Conservation (phyloP, 768 basidiomycete genomes). For the Pleurotus djamor region DNA sequence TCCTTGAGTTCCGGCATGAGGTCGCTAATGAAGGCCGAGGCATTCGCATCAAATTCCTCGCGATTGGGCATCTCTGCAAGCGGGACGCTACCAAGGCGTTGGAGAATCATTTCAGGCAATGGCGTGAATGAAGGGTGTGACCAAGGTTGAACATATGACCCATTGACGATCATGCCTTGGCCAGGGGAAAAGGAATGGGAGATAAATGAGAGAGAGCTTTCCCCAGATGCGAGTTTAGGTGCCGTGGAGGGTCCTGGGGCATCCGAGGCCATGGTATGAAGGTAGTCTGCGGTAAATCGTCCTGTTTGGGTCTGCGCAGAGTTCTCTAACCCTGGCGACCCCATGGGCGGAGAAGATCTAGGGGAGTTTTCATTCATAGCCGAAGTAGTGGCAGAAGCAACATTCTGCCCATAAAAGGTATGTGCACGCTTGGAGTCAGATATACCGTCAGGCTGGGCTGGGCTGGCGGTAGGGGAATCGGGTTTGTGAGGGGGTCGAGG, state of each 20-base stretch:
- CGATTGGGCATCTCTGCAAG: slow-evolving; percentile 61
- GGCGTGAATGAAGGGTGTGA: slow-evolving; percentile 53
- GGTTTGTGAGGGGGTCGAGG: slow-evolving; percentile 12
- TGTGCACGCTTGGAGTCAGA: slow-evolving; percentile 20
- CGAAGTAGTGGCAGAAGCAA: slow-evolving; percentile 34
- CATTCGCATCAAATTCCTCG: slow-evolving; percentile 46
- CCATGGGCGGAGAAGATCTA: slow-evolving; percentile 20
- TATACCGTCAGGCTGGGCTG: not conserved
- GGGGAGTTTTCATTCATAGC: slow-evolving; percentile 19
- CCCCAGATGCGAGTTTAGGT: slow-evolving; percentile 2
- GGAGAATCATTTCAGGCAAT: slow-evolving; percentile 53
- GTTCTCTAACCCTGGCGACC: slow-evolving; percentile 18
- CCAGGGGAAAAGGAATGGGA: slow-evolving; percentile 37
- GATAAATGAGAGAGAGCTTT: slow-evolving; percentile 35
- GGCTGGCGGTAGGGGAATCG: slow-evolving; percentile 8
- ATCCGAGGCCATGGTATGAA: not conserved
- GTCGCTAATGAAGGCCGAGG: slow-evolving; percentile 45
- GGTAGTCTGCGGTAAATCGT: slow-evolving; percentile 9
- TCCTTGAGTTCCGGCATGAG: slow-evolving; percentile 58
- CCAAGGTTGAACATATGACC: slow-evolving; percentile 56
- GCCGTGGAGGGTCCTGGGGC: not conserved
- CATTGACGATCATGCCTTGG: slow-evolving; percentile 33
- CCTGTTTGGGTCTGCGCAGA: slow-evolving; percentile 4
- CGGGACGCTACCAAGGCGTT: slow-evolving; percentile 52
- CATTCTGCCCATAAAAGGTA: slow-evolving; percentile 47